phyloP scores from a whole-genome alignment of 176 grass and related monocot genomes.

The Juncus effusus region DNA sequence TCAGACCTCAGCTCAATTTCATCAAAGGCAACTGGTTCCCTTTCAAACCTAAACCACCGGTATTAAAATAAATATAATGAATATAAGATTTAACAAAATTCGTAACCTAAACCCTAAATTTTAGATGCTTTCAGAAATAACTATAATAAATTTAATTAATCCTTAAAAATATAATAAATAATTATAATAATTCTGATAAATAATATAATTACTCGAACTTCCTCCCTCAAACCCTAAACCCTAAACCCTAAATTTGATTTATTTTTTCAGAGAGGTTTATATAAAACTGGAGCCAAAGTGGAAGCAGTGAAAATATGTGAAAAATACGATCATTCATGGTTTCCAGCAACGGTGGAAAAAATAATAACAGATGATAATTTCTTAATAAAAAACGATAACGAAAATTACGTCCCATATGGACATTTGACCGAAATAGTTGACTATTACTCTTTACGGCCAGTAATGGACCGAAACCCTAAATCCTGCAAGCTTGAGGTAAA shows the following conservation, averaged over 20 bases:
- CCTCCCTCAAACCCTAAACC: too few relatives aligned
- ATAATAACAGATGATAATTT: conserved; percentile 10
- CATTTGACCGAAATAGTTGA: conserved; percentile 31
- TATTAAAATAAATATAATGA: neutral
- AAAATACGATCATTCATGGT: conserved; percentile 30
- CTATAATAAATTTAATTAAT: too few relatives aligned
- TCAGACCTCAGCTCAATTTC: conserved; percentile 46
- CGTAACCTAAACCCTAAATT: neutral
- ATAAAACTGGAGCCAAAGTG: conserved; percentile 26
- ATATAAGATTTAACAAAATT: neutral
- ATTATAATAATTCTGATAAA: too few relatives aligned
- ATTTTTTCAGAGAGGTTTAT: conserved; percentile 8
- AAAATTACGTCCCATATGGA: neutral
- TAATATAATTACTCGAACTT: too few relatives aligned
- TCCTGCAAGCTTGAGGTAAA: neutral
- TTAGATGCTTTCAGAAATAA: too few relatives aligned
- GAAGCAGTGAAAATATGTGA: conserved; percentile 23
- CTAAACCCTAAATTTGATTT: neutral
- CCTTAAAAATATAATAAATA: too few relatives aligned
- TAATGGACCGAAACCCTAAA: neutral
- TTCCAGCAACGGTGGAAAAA: conserved; percentile 20
- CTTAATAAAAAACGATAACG: conserved; percentile 23
- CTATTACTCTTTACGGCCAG: conserved; percentile 18
- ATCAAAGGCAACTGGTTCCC: conserved; percentile 33
- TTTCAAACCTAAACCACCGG: conserved; percentile 11